Base-by-base conservation (phyloP, 805 yeast species). In the Starmerella floris region DNA sequence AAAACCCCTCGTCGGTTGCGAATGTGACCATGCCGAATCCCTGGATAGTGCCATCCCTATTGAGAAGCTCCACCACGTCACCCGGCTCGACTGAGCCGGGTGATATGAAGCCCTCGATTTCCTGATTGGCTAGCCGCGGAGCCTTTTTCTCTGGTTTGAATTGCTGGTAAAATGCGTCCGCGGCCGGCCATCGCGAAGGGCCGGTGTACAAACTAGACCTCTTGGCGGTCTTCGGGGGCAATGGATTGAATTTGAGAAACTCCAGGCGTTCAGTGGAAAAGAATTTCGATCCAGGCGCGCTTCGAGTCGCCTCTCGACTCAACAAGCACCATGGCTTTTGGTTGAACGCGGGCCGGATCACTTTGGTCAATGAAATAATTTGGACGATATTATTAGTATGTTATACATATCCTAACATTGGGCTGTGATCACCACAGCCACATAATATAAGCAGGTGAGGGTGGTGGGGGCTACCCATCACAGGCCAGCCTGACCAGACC, bases 21-120 rank as follows among this genome's bases (percentile, higher is more conserved):
- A 50, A 52, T 0, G 53, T 44, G 2, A 52, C 55, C 21, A 50
- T 16, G 5, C 55, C 55, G 30, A 51, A 46, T 8, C 40, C 47
- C 21, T 19, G 35, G 13, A 37, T 35, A 2, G 25, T 6, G 20
- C 50, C 50, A 10, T 40, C 40, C 21, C 45, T 39, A 13, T 45
- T 2, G 3, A 32, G 28, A 2, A 48, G 27, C 34, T 51, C 56
- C 3, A 52, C 53, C 11, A 50, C 38, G 30, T 52, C 56, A 13
- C 56, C 56, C 4, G 40, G 39, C 8, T 44, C 39, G 16, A 52
- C 48, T 19, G 31, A 11, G 11, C 17, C 23, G 3, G 52, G 53
- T n/a, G 37, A 17, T 6, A 42, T 42, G 4, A 23, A 16, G 15
- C 41, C 48, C 22, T 4, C 5, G 15, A 22, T 33, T 10, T 13